Conservation (phyloP, 2,329 filamentous ascomycete species). For the Akanthomyces uredinophilus region DNA sequence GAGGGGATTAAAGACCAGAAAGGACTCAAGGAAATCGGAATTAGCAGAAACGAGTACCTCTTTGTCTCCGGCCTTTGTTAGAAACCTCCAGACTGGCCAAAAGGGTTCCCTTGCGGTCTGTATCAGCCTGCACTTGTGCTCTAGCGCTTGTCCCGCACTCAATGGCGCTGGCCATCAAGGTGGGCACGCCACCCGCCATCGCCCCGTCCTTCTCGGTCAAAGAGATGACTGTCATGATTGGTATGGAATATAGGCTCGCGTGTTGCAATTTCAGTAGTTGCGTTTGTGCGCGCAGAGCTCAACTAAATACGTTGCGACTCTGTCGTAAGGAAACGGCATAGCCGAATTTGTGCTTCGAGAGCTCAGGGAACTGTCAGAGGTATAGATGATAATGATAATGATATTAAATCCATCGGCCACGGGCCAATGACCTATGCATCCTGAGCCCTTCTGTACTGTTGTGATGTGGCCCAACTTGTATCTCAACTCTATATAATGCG, state of each 20-base stretch:
- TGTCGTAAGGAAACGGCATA: too few relatives aligned
- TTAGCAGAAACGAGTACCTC: not conserved
- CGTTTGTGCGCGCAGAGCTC: not conserved
- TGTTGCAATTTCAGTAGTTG: not conserved
- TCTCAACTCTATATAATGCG: constrained; percentile 2
- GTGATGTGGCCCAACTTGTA: not conserved
- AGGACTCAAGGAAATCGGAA: not conserved
- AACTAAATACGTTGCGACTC: too few relatives aligned
- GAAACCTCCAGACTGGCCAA: not conserved
- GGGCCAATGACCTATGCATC: not conserved
- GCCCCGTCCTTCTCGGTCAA: not conserved
- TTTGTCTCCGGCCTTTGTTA: not conserved
- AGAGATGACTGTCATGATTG: not conserved
- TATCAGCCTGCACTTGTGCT: not conserved
- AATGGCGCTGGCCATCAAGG: constrained; percentile 4
- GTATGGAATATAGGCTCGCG: not conserved
- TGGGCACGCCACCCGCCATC: constrained; percentile 4
- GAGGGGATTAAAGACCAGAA: not conserved
- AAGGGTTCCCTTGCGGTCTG: constrained; percentile 1
- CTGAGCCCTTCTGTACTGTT: not conserved
- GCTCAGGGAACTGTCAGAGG: not conserved
- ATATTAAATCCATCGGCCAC: not conserved
- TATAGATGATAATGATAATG: not conserved
- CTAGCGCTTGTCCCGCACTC: constrained; percentile 6
- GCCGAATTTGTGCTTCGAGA: not conserved